Evolutionary conservation across 805 yeast species (phyloP), one percentile per base, ranked within the genome.

Genomic region (Metschnikowia henanensis): DNA sequence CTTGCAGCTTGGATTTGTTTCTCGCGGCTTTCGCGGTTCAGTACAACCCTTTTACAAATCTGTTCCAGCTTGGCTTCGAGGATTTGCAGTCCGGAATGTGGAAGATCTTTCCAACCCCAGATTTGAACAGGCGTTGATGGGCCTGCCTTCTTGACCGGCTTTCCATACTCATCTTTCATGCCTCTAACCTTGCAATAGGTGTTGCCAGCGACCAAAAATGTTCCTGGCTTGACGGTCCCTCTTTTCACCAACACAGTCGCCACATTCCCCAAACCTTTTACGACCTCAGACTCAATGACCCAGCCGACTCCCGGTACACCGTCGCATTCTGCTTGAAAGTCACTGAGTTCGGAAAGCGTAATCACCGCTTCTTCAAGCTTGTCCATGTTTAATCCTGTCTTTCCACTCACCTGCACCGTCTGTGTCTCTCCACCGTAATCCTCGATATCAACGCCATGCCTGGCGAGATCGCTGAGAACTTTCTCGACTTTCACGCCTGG

Each of bases 401-500:
- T 79, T 0, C 96, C 98, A 29, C 96, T 86, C 1, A 94, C 92
- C 39, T 80, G 78, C 2, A 94, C 89, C 0, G 87, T 84, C 59
- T 90, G 97, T 5, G 90, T 83, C 31, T 94, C 98, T 41, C 99
- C 99, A 44, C 99, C 99, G 57, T 84, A 87, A 50, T 85, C 91
- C 59, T 94, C 99, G 22, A 88, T 84, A 47, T 87, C 92, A 12
- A 94, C 81, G 4, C 81, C 97, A 45, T 87, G 71, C 0, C 77
- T 69, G 1, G 95, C 80, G 45, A 94, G 72, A 60, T 91, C 98
- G 3, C 81, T 77, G 41, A 84, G 74, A 2, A 90, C 95, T 55
- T 77, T 82, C 20, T 87, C 90, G 1, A 89, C 75, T 37, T 88
- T 79, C 6, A 84, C 80, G 23, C 83, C 87, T 5, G 82, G 84